Percentiles rank a stretch among this genome's conserved stretches.
phyloP scores from a whole-genome alignment of 2,329 filamentous ascomycete genomes.

The Ophiognomonia clavigignenti-juglandacearum region DNA sequence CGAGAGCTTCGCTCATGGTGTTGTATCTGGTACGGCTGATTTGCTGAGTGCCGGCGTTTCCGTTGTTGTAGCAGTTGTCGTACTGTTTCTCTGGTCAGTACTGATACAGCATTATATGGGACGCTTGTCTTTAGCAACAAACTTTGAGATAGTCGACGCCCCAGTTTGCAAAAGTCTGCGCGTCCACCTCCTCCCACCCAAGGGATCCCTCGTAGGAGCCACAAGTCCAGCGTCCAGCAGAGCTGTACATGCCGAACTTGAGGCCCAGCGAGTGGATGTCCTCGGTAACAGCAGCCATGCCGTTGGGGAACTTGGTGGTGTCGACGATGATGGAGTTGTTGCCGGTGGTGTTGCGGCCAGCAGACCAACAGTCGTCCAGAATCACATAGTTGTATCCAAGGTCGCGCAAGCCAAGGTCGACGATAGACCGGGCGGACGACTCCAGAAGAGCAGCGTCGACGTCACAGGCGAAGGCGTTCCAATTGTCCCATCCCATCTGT shows the following conservation, averaged over 20 bases:
- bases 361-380: constrained; percentile 32
- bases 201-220: constrained; percentile 45
- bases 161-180: constrained; percentile 46
- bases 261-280: constrained; percentile 30
- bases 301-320: constrained; percentile 30
- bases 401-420: constrained; percentile 23
- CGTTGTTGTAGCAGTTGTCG: constrained; percentile 39
- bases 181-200: constrained; percentile 48
- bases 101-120: no score
- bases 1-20: constrained; percentile 29
- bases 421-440: constrained; percentile 19
- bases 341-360: constrained; percentile 21
- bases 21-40: constrained; percentile 26
- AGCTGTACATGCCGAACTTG: constrained; percentile 34
- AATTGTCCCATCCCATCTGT: constrained; percentile 19
- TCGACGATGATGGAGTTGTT: constrained; percentile 26
- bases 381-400: constrained; percentile 26
- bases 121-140: no score
- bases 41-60: constrained; percentile 21
- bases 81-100: no score
- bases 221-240: constrained; percentile 43
- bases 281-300: constrained; percentile 30
- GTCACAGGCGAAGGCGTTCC: constrained; percentile 21
- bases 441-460: constrained; percentile 18
- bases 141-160: constrained; percentile 49